Base-by-base conservation (phyloP, 768 basidiomycete genomes). In the Tephrocybe rancida region DNA sequence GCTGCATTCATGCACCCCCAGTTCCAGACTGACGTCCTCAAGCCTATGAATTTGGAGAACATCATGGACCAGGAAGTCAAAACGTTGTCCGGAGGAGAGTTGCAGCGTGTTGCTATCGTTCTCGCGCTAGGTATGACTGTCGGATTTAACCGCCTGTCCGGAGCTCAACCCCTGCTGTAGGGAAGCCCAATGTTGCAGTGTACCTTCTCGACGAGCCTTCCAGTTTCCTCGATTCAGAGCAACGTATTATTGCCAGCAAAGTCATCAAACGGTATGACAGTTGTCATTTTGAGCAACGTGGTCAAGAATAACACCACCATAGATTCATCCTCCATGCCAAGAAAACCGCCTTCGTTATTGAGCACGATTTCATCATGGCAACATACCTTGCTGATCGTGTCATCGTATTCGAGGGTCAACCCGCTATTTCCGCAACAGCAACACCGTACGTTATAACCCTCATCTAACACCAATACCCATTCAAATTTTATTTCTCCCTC, bases 351-450 rank as follows among this genome's bases (percentile, higher is more conserved):
- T 98, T 99, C 70, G 83, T 99, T 63, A 98, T 99, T 66, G 97
- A 99, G 81, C 97, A 99, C 85, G 96, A 98, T 78, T 98, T 99
- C 72, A 97, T 98, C 77, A 98, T 98, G 96, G 95, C 96, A 3
- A 98, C 96, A 2, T 98, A 99, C 72, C 90, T 99, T 51, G 96
- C 97, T 37, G 97, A 99, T 68, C 90, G 96, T 42, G 94, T 97
- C 63, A 94, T 96, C 55, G 93, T 95, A 11, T 95, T 93, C 62
- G 87, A 90, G 67, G 92, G 92, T 34, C 71, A 85, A 62, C 96
- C 97, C 5, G 95, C 95, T 37, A 71, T 95, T 45, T 49, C 87
- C 46, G 95, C 97, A 16, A 95, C 87, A 35, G 97, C 97, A 18
- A 90, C 91, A 22, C 92, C 88, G 92, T 96, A 68, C 64, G 89